These are phyloP conservation scores for Cryptomeria japonica DNA, from an alignment of 75 land plant species.

Conservation along the genomic window DNA sequence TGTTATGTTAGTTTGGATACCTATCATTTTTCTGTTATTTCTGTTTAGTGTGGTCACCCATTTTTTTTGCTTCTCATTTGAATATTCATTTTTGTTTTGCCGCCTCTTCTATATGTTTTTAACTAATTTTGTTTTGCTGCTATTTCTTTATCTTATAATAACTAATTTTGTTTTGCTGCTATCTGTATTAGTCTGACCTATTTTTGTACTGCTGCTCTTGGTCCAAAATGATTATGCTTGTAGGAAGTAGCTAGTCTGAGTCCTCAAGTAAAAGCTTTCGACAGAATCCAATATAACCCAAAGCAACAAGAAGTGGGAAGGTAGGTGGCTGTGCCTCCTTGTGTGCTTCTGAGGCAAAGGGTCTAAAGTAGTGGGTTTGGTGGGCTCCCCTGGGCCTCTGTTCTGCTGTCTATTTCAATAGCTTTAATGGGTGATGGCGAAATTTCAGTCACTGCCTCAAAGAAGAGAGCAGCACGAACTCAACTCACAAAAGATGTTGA, in stretches of 20 bases:
- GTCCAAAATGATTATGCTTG: neutral
- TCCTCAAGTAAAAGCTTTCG: neutral
- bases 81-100: neutral
- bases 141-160: neutral
- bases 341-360: no score
- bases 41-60: neutral
- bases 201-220: neutral
- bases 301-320: neutral
- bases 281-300: neutral
- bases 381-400: no score
- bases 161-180: neutral
- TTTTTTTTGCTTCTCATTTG: neutral
- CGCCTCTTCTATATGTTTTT: neutral
- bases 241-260: constrained; percentile 1
- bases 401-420: neutral
- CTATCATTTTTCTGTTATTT: neutral
- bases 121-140: neutral
- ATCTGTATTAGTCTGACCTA: neutral
- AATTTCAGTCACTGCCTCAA: constrained; percentile 5
- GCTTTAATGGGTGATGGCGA: constrained; percentile 19
- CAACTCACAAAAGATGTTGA: constrained; percentile 42
- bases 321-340: neutral
- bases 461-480: constrained; percentile 34
- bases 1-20: neutral
- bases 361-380: no score